Base-by-base conservation (phyloP, 2,329 filamentous ascomycete genomes). In the Mariannaea sp. region DNA sequence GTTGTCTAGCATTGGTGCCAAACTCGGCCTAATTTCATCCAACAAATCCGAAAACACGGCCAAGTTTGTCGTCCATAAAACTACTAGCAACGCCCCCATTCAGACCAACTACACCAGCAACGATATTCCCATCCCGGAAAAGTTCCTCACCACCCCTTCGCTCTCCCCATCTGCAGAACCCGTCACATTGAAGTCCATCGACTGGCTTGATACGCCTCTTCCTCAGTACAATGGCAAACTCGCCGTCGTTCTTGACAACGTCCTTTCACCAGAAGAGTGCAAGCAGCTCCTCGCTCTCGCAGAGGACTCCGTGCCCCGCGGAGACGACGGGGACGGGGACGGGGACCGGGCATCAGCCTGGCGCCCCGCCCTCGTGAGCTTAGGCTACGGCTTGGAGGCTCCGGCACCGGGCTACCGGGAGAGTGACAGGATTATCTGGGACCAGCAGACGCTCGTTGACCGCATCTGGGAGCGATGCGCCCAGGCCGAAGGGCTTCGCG, bases 361-460 rank as follows among this genome's bases (percentile, higher is more conserved):
- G 90, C 76, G 79, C 43, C 81, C 83, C 2, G 90, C 89, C 0
- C 78, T 90, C 69, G 78, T 92, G 52, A 88, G 88, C 66, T 69
- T 83, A 19, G 88, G 88, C 5, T 70, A 70, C 4, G 87, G 88
- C 3, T 74, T 68, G 51, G 85, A 93, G 70, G 70, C 76, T 3
- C 69, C 78, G 4, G 60, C 60, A 1, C 75, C 80, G 1, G 78
- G 83, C 7, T 82, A 83, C 42, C 79, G 90, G 13, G 86, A 89
- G 56, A 87, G 87, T 63, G 87, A 87, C n/a, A 80, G 90, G 3
- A 89, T 93, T 58, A 87, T 94, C 60, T 89, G 85, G 81, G 88
- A 94, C 65, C 72, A 80, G 12, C 75, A 78, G 42, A 80, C 81
- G 1, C 60, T 93, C 1, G 85, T 83, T 0, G 77, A 81, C 19